Evolutionary conservation across 1,284 basidiomycete genomes (phyloP).

Genomic region (Trichosporon ovoides): DNA sequence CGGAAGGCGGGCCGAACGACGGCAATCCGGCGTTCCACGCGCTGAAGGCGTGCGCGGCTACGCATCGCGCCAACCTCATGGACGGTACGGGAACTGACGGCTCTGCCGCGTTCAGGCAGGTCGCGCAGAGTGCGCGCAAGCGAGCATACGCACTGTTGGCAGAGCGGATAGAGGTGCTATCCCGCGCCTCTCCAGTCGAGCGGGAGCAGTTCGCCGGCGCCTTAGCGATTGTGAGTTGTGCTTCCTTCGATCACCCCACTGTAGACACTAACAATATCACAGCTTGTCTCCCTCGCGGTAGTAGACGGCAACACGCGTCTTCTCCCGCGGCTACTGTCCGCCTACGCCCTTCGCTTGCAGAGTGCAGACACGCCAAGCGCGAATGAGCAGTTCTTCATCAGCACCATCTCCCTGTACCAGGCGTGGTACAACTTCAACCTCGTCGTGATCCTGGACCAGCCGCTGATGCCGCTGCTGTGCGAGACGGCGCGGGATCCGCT

Average conservation of each 20-base stretch:
- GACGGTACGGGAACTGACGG: slow-evolving; percentile 11
- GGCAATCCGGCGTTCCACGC: slow-evolving; percentile 17
- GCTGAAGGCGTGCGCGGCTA: slow-evolving; percentile 13
- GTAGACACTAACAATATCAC: not conserved
- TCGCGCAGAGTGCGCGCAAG: slow-evolving; percentile 12
- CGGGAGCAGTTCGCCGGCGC: slow-evolving; percentile 16
- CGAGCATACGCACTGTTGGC: slow-evolving; percentile 12
- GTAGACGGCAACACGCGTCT: slow-evolving; percentile 18
- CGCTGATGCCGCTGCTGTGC: not conserved
- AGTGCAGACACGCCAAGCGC: not conserved
- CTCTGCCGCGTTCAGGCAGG: slow-evolving; percentile 6
- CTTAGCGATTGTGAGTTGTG: not conserved
- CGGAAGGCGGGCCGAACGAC: slow-evolving; percentile 7
- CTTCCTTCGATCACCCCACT: no score
- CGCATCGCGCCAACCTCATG: slow-evolving; percentile 20
- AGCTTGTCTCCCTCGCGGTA: slow-evolving; percentile 18
- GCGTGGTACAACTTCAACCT: slow-evolving; percentile 15
- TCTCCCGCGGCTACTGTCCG: slow-evolving; percentile 8
- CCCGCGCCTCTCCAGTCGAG: not conserved
- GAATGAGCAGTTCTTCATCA: slow-evolving; percentile 15
- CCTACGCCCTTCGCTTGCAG: not conserved
- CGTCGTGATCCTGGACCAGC: slow-evolving; percentile 8
- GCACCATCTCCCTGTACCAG: slow-evolving; percentile 8
- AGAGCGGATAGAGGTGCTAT: not conserved
- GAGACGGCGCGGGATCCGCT: not conserved